These are phyloP conservation scores for Penstemon eatonii DNA, from an alignment of 257 asterid genomes.

Conservation along the genomic window DNA sequence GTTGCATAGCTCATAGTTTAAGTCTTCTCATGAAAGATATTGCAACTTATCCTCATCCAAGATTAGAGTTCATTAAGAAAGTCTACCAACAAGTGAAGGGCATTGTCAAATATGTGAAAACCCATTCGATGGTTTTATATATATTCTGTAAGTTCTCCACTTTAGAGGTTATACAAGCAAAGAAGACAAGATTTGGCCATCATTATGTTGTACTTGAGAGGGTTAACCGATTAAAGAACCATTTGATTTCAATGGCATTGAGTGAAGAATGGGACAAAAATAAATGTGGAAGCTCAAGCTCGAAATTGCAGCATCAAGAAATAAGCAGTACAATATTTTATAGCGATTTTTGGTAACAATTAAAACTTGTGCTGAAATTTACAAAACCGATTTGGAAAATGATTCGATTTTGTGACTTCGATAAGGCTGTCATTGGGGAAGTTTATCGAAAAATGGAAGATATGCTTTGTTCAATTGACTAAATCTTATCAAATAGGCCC, in stretches of 20 bases:
- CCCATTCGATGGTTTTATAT: neutral
- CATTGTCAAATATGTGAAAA: neutral
- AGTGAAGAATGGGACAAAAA: slow-evolving; percentile 10
- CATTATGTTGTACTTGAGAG: neutral
- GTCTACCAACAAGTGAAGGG: neutral
- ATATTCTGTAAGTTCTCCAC: neutral
- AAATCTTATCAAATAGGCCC: neutral
- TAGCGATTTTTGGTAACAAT: slow-evolving; percentile 3
- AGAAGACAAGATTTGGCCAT: neutral
- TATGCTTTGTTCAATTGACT: neutral
- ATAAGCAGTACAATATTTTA: slow-evolving; percentile 5
- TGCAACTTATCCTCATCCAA: neutral
- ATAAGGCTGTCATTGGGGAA: slow-evolving; percentile 14
- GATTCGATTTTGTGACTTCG: slow-evolving; percentile 18
- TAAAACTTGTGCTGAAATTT: slow-evolving; percentile 4
- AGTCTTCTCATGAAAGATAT: slow-evolving; percentile 16
- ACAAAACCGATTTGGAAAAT: neutral
- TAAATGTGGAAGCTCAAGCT: slow-evolving; percentile 4
- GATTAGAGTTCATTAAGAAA: neutral
- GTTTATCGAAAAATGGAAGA: slow-evolving; percentile 13
- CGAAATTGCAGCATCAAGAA: slow-evolving; percentile 1
- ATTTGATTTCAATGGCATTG: no score
- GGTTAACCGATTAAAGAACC: neutral
- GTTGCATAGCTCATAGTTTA: slow-evolving; percentile 1
- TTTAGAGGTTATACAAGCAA: neutral